phyloP scores from a whole-genome alignment of 805 yeast genomes.

The Candida orba region DNA sequence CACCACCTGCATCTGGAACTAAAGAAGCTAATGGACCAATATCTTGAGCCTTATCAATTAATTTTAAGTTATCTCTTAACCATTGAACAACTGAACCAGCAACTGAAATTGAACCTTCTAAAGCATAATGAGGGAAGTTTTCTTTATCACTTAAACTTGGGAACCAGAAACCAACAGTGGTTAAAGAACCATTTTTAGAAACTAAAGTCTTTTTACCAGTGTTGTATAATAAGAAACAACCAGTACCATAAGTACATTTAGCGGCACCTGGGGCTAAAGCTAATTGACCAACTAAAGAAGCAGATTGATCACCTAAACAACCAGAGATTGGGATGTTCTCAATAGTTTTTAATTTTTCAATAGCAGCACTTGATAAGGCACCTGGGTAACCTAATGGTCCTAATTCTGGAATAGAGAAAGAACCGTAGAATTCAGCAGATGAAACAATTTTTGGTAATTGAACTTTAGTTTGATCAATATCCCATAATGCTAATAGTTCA shows the following conservation, averaged over 20 bases:
- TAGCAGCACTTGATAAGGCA: conserved; percentile 44
- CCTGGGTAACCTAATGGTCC: conserved; percentile 43
- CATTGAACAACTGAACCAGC: conserved; percentile 94
- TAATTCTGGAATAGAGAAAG: conserved; percentile 55
- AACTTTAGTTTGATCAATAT: conserved; percentile 60
- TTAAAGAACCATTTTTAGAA: conserved; percentile 74
- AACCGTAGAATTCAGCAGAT: conserved; percentile 72
- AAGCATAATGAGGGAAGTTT: conserved; percentile 70
- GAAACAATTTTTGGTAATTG: conserved; percentile 71
- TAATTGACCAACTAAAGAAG: conserved; percentile 88
- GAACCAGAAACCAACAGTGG: conserved; percentile 89
- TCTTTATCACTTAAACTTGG: conserved; percentile 44
- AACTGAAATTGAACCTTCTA: conserved; percentile 94
- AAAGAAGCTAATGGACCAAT: conserved; percentile 85
- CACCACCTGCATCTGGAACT: conserved; percentile 81
- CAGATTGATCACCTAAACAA: conserved; percentile 90
- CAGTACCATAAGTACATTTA: conserved; percentile 95
- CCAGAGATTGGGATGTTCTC: conserved; percentile 74
- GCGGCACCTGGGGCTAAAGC: conserved; percentile 82
- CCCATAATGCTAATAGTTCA: conserved; percentile 71
- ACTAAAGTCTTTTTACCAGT: conserved; percentile 70
- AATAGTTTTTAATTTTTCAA: conserved; percentile 40
- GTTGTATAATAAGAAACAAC: conserved; percentile 84
- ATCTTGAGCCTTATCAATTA: conserved; percentile 76
- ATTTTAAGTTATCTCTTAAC: conserved; percentile 83